A percentile compares a stretch with the other conserved stretches of the same genome.
These are phyloP conservation scores for Monosporozyma solicola DNA, from an alignment of 805 yeast species.

Conservation along the genomic window DNA sequence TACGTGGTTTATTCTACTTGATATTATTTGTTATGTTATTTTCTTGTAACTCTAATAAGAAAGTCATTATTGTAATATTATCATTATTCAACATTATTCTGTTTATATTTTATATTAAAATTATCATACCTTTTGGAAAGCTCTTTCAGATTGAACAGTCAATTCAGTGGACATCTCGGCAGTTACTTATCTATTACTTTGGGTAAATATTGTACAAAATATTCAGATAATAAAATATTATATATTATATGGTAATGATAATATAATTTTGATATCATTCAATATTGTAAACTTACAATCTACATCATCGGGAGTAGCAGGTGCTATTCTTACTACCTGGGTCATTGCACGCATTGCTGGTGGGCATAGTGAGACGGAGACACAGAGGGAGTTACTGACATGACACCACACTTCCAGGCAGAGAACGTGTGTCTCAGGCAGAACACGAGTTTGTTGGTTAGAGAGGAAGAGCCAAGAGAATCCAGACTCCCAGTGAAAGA, in stretches of 20 bases:
- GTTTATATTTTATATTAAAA: neutral
- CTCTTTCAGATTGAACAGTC: conserved; percentile 99
- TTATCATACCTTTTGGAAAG: conserved; percentile 96
- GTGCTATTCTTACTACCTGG: neutral
- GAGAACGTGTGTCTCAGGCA: no score
- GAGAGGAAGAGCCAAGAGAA: no score
- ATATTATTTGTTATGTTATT: no score
- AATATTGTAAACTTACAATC: neutral
- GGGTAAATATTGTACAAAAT: neutral
- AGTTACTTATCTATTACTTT: conserved; percentile 19
- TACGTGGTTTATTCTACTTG: no score
- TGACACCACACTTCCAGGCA: no score
- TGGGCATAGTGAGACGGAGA: no score
- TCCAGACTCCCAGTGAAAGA: no score
- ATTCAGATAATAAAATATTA: neutral
- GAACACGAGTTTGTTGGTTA: no score
- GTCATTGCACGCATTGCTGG: neutral
- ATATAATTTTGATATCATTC: neutral
- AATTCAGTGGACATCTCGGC: conserved; percentile 96
- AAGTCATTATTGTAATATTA: no score
- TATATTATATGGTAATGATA: neutral
- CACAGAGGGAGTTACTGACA: no score
- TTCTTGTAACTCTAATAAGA: no score
- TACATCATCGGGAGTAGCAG: neutral
- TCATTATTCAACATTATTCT: neutral